Evolutionary conservation across 306 rosid genomes (phyloP), one percentile per base, ranked within the genome.

Genomic region (Coriaria nepalensis): DNA sequence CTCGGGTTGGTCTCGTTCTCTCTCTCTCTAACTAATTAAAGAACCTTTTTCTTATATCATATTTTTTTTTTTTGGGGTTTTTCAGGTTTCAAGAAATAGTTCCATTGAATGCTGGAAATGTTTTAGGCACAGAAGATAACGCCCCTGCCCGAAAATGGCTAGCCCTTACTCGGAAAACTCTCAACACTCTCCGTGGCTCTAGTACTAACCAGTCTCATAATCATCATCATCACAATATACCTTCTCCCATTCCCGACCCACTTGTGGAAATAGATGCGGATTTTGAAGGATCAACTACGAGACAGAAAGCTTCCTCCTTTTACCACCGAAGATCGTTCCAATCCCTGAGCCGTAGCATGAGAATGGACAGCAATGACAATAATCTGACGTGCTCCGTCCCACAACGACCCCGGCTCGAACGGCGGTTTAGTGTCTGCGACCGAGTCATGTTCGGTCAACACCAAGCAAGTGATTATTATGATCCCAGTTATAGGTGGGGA

Each of bases 141-240:
- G 99, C 74, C 47, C 99, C 99, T 4, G 96, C 99, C n/a, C 70
- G 86, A 57, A 92, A 92, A 63, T 92, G 99, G 99, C 46, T 92
- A 36, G 78, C 94, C 52, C 85, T 92, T 53, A 86, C 85, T 37
- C 66, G 99, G 61, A 82, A 77, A 73, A 82, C 96, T 53, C 65
- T 92, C 6, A 86, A 92, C 58, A 92, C 73, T 75, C 96, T 86
- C 53, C 99, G 94, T 0, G 96, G 93, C 47, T 70, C 88, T 5
- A 73, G 78, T 47, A 86, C 80, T 10, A 20, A 20, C 29, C 29
- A 1, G 2, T 20, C 29, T 20, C 29, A 20, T 20, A 20, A 20
- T 20, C 29, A 20, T 20, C 29, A 20, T 20, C 84, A 77, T 53
- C 86, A 49, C 59, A 87, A 73, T 36, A 78, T 86, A 2, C 78